phyloP scores from a whole-genome alignment of 371 early-diverging fungal species.

The Syncephalastrum contaminatum region DNA sequence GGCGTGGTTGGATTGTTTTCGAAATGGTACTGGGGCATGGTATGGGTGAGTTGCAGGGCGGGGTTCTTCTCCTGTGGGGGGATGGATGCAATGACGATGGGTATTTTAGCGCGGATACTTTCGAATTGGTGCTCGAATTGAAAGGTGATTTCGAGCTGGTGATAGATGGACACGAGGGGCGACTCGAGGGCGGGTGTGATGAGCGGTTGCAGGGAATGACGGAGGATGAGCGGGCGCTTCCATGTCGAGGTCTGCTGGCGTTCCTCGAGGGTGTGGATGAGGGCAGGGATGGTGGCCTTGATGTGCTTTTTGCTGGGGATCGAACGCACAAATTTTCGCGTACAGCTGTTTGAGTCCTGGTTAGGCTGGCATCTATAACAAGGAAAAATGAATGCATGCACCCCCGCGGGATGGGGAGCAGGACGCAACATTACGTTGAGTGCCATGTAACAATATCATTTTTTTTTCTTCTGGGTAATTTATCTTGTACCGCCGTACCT shows the following conservation, averaged over 20 bases:
- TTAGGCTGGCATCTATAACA: constrained; percentile 9
- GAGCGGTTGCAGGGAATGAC: constrained; percentile 19
- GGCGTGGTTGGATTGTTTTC: background rate
- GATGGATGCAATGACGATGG: constrained; percentile 28
- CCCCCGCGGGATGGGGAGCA: too few species aligned
- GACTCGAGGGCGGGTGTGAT: constrained; percentile 17
- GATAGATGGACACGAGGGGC: constrained; percentile 23
- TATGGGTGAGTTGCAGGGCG: constrained; percentile 2
- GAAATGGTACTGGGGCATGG: constrained; percentile 19
- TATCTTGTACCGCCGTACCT: constrained; percentile 13
- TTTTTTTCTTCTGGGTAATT: background rate
- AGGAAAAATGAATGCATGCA: background rate
- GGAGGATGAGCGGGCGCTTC: constrained; percentile 25
- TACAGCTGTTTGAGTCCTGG: too few species aligned
- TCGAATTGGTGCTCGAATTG: constrained; percentile 28
- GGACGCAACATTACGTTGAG: too few species aligned
- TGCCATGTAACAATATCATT: background rate
- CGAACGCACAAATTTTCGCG: background rate
- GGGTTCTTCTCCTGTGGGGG: constrained; percentile 12
- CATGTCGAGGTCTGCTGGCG: constrained; percentile 21
- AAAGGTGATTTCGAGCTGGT: constrained; percentile 27
- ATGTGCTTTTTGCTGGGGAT: constrained; percentile 10
- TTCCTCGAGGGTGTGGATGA: constrained; percentile 19
- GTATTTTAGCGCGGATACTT: constrained; percentile 24
- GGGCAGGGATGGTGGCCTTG: constrained; percentile 23